phyloP scores from a whole-genome alignment of 2,329 filamentous ascomycete species.

The Fusarium compactum region DNA sequence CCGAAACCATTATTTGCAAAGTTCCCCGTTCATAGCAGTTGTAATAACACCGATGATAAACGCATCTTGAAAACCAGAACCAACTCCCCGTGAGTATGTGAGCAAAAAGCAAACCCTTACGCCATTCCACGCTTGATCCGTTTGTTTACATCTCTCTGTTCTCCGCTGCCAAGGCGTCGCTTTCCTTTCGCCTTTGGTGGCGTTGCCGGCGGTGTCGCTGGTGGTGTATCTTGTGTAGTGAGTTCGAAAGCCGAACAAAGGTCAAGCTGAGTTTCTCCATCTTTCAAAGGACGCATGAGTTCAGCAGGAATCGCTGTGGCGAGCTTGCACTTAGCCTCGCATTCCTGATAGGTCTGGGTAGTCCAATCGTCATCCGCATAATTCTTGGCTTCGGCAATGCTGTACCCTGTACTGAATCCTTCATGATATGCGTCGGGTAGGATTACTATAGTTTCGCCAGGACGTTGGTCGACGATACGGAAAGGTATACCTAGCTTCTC shows the following conservation, averaged over 20 bases:
- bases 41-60: slow-evolving; percentile 12
- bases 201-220: slow-evolving; percentile 10
- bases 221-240: slow-evolving; percentile 18
- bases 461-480: slow-evolving; percentile 55
- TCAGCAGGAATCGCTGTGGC: slow-evolving; percentile 54
- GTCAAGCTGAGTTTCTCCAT: slow-evolving; percentile 52
- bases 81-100: slow-evolving; percentile 29
- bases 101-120: slow-evolving; percentile 12
- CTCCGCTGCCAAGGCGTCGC: slow-evolving; percentile 27
- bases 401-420: slow-evolving; percentile 58
- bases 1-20: slow-evolving; percentile 35
- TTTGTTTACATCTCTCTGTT: slow-evolving; percentile 31
- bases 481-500: slow-evolving; percentile 55
- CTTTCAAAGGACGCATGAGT: slow-evolving; percentile 48
- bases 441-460: slow-evolving; percentile 56
- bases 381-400: slow-evolving; percentile 56
- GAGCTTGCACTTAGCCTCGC: slow-evolving; percentile 50
- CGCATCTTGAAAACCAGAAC: slow-evolving; percentile 3
- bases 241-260: slow-evolving; percentile 48
- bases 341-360: slow-evolving; percentile 53
- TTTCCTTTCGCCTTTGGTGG: slow-evolving; percentile 26
- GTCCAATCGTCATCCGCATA: slow-evolving; percentile 55
- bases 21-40: slow-evolving; percentile 22
- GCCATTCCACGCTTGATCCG: slow-evolving; percentile 36
- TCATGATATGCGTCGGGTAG: slow-evolving; percentile 57